Evolutionary conservation across 192 early-diverging fungal genomes (phyloP), one percentile per base, ranked within the genome.

Genomic region (Gonapodya sp.): DNA sequence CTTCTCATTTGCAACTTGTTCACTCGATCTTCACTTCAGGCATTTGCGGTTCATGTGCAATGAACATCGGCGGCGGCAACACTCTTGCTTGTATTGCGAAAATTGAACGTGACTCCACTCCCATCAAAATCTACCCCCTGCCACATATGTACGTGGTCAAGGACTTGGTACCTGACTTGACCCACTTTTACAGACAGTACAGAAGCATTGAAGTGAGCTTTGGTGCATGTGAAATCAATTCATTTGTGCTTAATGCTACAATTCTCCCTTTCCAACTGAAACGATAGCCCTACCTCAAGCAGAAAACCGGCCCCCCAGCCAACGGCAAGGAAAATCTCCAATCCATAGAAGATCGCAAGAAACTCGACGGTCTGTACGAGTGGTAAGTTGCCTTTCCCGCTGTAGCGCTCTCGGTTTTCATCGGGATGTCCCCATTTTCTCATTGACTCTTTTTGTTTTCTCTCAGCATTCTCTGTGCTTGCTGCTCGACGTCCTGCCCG

Each of bases 91-190:
- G 96, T 87, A 90, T 97, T 79, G 89, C 88, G 84, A 93, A 94
- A 80, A 96, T 98, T 81, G 91, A 96, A 74, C 89, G 93, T 34
- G 83, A 87, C 82, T 78, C 83, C 24, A 92, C 91, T 88, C 83
- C 88, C 32, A 83, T 88, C 84, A 95, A 95, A 88, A 94, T 98
- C 85, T 97, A 98, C 88, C 97, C 97, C 37, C 89, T 98, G 83
- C 97, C 97, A 79, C 96, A 98, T 89, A 96, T 94, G 90, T 95
- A 95, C 87, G 92, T 98, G 37, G 91, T 98, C 85, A 98, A 98
- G 92, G 97, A 98, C 86, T 88, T 98, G 35, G 95, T 98, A 33
- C 96, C 96, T 72, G 97, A 98, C 85, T 89, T 98, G 85, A 96
- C 95, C 35, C 91, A 98, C 83, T 96, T 98, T 81, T 98, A 98